Conservation (phyloP, 2,329 filamentous ascomycete species). For the Aureobasidium sp. region DNA sequence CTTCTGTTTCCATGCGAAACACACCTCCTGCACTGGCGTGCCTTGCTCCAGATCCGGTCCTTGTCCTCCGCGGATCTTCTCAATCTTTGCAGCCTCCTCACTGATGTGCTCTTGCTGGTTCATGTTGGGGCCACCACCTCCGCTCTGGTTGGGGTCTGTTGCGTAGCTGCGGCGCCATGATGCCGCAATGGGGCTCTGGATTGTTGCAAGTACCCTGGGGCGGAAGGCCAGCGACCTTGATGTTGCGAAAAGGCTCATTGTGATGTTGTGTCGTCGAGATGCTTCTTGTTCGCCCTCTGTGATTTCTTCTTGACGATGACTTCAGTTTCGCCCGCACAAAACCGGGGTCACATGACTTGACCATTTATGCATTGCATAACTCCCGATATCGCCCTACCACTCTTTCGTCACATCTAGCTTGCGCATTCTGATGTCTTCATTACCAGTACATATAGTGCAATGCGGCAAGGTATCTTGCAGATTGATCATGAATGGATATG, state of each 20-base stretch:
- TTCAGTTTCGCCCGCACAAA: conserved; percentile 6
- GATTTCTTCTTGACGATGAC: conserved; percentile 7
- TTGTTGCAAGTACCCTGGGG: not conserved
- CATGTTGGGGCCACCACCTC: conserved; percentile 41
- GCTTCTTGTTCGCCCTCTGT: not conserved
- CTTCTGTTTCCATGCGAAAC: no score
- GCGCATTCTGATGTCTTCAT: conserved; percentile 8
- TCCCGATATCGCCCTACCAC: conserved; percentile 3
- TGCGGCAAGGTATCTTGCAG: no score
- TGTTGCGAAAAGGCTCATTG: conserved; percentile 15
- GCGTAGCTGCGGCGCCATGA: conserved; percentile 14
- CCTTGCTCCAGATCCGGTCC: conserved; percentile 59
- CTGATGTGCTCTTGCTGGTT: conserved; percentile 53
- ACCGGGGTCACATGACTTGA: not conserved
- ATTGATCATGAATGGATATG: no score
- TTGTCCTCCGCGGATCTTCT: conserved; percentile 49
- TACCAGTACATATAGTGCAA: no score
- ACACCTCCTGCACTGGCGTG: conserved; percentile 60
- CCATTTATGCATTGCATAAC: not conserved
- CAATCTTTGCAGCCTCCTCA: conserved; percentile 57
- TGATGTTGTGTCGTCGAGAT: not conserved
- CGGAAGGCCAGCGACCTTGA: conserved; percentile 15
- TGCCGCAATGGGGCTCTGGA: conserved; percentile 11
- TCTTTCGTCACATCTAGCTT: not conserved
- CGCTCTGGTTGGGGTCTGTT: conserved; percentile 11